Evolutionary conservation across 2,329 filamentous ascomycete genomes (phyloP).

Genomic region (Diaporthe helianthi): DNA sequence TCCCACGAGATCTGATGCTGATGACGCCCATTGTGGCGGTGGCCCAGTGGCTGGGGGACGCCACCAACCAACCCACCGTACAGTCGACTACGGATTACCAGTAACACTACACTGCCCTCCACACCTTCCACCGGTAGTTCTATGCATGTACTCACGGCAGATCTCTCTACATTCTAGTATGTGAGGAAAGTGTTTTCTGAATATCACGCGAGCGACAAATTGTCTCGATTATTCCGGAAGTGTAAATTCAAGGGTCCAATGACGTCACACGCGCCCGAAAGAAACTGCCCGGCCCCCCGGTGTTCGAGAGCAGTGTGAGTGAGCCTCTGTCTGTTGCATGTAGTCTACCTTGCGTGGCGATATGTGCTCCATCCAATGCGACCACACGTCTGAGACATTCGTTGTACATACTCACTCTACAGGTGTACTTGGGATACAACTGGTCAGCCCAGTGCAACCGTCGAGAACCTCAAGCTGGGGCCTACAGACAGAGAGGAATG

Average conservation of each 20-base stretch:
- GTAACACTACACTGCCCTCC: not conserved
- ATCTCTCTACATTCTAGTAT: not conserved
- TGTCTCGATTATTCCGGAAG: not conserved
- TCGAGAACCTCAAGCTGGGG: not conserved
- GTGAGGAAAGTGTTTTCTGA: not conserved
- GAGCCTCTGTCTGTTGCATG: not conserved
- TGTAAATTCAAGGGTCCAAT: constrained; percentile 22
- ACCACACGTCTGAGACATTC: not conserved
- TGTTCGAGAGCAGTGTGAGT: not conserved
- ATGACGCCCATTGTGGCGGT: too few relatives aligned
- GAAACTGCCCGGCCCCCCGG: not conserved
- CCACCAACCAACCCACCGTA: too few relatives aligned
- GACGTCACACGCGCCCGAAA: constrained; percentile 8
- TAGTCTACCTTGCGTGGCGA: not conserved
- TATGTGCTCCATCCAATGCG: not conserved
- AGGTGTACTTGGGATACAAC: too few relatives aligned
- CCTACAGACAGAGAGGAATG: not conserved
- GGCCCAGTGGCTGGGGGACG: too few relatives aligned
- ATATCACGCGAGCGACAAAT: not conserved
- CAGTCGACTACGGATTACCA: too few relatives aligned
- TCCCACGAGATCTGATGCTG: too few relatives aligned
- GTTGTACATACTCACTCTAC: too few relatives aligned
- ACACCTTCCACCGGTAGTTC: not conserved
- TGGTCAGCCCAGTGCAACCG: not conserved
- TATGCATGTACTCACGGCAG: not conserved